Evolutionary conservation across 2,329 filamentous ascomycete species (phyloP).

Genomic region (Aspergillus candidus): DNA sequence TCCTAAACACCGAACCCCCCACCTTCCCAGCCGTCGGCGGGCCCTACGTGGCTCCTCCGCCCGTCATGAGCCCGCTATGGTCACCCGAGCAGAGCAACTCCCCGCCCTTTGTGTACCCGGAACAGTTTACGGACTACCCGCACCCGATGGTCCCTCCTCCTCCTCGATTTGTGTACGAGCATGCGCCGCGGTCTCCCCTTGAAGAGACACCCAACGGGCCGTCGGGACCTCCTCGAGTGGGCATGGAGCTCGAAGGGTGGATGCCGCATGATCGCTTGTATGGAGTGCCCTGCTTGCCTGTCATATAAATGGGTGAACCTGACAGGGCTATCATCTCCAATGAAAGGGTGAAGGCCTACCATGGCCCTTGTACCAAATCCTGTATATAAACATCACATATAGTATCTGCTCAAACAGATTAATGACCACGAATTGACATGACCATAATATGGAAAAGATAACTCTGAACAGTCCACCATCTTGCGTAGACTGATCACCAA

Average conservation of each 20-base stretch:
- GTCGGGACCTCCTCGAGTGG: conserved; percentile 14
- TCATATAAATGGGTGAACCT: conserved; percentile 12
- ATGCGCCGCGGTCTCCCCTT: conserved; percentile 11
- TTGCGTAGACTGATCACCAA: neutral
- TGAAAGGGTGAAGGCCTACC: neutral
- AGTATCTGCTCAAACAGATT: too few relatives aligned
- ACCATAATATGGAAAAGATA: too few relatives aligned
- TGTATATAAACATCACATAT: too few relatives aligned
- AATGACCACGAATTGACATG: too few relatives aligned
- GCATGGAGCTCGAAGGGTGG: conserved; percentile 29
- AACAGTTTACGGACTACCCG: conserved; percentile 17
- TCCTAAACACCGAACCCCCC: conserved; percentile 9
- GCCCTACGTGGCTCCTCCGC: conserved; percentile 13
- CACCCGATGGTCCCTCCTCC: conserved; percentile 15
- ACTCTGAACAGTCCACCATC: too few relatives aligned
- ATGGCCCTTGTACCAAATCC: too few relatives aligned
- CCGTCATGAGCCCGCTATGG: conserved; percentile 21
- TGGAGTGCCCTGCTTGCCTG: conserved; percentile 23
- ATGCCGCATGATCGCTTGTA: conserved; percentile 25
- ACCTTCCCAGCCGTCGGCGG: conserved; percentile 15
- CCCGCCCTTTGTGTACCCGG: conserved; percentile 9
- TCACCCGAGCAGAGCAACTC: conserved; percentile 16
- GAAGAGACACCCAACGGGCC: conserved; percentile 14
- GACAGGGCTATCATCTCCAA: neutral
- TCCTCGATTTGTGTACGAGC: too few relatives aligned